Evolutionary conservation across 352 stramenopile species (phyloP).

Genomic region (Thraustochytrium striatum): DNA sequence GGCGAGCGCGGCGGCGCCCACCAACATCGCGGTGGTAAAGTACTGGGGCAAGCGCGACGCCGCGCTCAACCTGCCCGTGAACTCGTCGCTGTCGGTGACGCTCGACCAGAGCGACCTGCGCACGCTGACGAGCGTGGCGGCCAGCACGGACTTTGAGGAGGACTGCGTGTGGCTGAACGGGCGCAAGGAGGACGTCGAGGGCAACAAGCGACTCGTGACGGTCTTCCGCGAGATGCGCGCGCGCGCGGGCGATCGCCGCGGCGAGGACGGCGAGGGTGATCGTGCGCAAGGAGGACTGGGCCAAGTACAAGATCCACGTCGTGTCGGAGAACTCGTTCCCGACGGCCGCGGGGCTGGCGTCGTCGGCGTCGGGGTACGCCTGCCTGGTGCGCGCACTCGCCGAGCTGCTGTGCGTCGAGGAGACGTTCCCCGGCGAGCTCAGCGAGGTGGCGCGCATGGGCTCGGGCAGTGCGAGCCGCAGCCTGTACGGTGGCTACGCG

Average conservation of each 20-base stretch:
- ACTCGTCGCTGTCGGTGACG: constrained; percentile 92
- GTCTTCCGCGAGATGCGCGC: constrained; percentile 68
- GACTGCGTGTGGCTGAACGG: constrained; percentile 96
- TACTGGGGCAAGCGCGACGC: constrained; percentile 95
- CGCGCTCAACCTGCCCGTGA: constrained; percentile 91
- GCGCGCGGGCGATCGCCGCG: constrained; percentile 54
- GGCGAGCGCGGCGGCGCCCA: constrained; percentile 39
- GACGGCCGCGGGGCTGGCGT: constrained; percentile 93
- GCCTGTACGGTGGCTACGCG: constrained; percentile 93
- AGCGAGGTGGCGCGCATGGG: constrained; percentile 87
- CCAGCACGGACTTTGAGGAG: constrained; percentile 63
- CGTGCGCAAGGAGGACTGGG: constrained; percentile 43
- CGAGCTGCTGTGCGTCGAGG: constrained; percentile 74
- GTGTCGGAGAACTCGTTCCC: constrained; percentile 96
- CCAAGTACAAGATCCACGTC: constrained; percentile 78
- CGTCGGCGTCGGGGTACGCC: constrained; percentile 92
- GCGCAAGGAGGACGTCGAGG: constrained; percentile 62
- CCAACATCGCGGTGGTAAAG: constrained; percentile 97
- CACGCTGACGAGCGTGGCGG: constrained; percentile 86
- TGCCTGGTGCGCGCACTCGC: constrained; percentile 82
- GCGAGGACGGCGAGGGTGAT: not conserved
- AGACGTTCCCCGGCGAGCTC: constrained; percentile 83
- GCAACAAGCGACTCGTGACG: constrained; percentile 54
- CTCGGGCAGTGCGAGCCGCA: constrained; percentile 88
- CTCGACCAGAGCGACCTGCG: constrained; percentile 87